Evolutionary conservation across 1,284 basidiomycete genomes (phyloP), one percentile per base, ranked within the genome.

Genomic region (Cryptococcus sp.): DNA sequence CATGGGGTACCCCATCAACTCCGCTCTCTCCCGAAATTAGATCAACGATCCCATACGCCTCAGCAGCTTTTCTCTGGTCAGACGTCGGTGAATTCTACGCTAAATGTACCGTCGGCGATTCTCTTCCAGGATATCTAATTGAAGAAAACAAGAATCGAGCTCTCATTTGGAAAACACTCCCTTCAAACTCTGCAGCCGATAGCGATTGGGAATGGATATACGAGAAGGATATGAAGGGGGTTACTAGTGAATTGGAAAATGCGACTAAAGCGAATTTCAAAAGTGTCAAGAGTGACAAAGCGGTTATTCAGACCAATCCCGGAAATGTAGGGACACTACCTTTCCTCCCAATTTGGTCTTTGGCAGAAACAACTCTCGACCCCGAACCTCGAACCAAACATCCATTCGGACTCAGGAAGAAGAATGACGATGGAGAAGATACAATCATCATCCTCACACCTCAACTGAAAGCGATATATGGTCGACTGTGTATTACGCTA

Each of bases 381-480:
- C 11, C 39, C 11, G 14, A 16, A 9, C 23, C 24, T 28, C 19
- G 22, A 13, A 32, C 52, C 10, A 48, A 51, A 18, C 43, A 50
- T 16, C 53, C 54, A 22, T 31, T 57, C 3, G 59, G 61, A 14
- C 21, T 63, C 4, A 50, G 53, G 3, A 34, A 51, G n/a, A 52
- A 7, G 14, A 41, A 41, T 19, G 39, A 10, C 9, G 39, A 41
- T 21, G 19, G 19, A 19, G 40, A 54, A 19, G 57, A 62, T n/a
- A 56, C 53, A 2, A 56, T 64, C 40, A 52, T 66, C 21, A 45
- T 64, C 18, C 61, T 68, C 50, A 36, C 61, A 3, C 4, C 44
- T 9, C 39, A 47, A 36, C 55, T 53, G 23, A 44, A 46, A 9
- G 21, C 46, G 9, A 48, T 66, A 21, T 58, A 55, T 1, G 22